A percentile compares a stretch with the other conserved stretches of the same genome.
Conservation (phyloP, 257 asterid species). For the Plectranthus barbatus region DNA sequence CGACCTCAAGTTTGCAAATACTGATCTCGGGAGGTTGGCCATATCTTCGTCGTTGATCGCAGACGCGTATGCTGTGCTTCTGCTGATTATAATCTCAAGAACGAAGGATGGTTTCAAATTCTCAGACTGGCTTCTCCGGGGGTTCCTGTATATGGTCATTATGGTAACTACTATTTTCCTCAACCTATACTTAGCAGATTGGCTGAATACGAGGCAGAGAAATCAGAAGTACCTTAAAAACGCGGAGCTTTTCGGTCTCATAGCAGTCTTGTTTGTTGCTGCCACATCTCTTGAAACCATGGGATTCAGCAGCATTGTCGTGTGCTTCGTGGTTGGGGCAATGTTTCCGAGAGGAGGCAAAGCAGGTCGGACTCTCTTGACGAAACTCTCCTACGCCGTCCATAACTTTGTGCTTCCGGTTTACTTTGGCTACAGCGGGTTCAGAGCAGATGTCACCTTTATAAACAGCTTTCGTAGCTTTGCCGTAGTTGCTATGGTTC, state of each 20-base stretch:
- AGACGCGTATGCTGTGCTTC: slow-evolving; percentile 60
- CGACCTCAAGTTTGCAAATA: slow-evolving; percentile 71
- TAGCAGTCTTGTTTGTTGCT: slow-evolving; percentile 64
- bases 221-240: slow-evolving; percentile 73
- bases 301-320: slow-evolving; percentile 78
- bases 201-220: slow-evolving; percentile 74
- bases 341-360: slow-evolving; percentile 93
- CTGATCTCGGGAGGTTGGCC: slow-evolving; percentile 80
- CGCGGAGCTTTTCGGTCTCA: slow-evolving; percentile 49
- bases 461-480: slow-evolving; percentile 44
- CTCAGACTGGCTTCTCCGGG: slow-evolving; percentile 32
- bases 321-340: slow-evolving; percentile 73
- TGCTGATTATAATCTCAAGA: slow-evolving; percentile 50
- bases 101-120: slow-evolving; percentile 9
- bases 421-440: slow-evolving; percentile 90
- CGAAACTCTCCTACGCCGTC: slow-evolving; percentile 67
- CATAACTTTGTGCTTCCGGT: slow-evolving; percentile 82
- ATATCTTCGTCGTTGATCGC: slow-evolving; percentile 64
- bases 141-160: slow-evolving; percentile 31
- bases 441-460: slow-evolving; percentile 61
- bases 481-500: slow-evolving; percentile 38
- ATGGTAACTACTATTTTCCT: slow-evolving; percentile 41
- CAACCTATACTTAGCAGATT: slow-evolving; percentile 43
- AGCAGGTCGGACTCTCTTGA: slow-evolving; percentile 73
- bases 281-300: slow-evolving; percentile 65